phyloP scores from a whole-genome alignment of 306 rosid species.

The Aeschynomene evenia region DNA sequence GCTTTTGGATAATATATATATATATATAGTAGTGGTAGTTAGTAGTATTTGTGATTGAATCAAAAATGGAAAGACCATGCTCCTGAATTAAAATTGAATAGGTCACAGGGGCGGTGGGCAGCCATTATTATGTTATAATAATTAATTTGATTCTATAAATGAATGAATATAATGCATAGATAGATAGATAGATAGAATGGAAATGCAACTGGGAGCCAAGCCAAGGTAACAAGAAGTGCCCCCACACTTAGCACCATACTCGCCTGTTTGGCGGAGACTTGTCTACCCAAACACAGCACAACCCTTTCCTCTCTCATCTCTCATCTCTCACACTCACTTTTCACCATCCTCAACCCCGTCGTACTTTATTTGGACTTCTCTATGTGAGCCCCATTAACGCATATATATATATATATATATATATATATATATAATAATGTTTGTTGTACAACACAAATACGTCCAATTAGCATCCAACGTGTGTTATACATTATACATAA shows the following conservation, averaged over 20 bases:
- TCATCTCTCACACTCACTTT: conserved; percentile 23
- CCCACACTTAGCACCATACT: conserved; percentile 32
- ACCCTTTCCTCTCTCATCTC: not conserved
- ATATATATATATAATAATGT: too few species aligned
- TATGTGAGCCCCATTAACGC: conserved; percentile 11
- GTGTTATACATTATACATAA: too few species aligned
- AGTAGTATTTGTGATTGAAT: too few species aligned
- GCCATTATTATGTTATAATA: too few species aligned
- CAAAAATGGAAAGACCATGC: not conserved
- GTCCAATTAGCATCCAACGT: too few species aligned
- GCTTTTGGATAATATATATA: too few species aligned
- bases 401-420: too few species aligned
- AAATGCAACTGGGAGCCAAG: conserved; percentile 46
- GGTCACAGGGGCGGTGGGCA: conserved; percentile 38
- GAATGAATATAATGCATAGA: too few species aligned
- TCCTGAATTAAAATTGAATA: not conserved
- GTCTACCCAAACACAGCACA: conserved; percentile 31
- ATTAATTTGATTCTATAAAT: too few species aligned
- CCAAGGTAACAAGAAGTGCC: not conserved
- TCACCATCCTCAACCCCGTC: conserved; percentile 28
- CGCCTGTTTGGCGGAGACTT: conserved; percentile 51
- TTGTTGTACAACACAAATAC: too few species aligned
- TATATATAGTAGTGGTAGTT: too few species aligned
- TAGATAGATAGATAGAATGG: too few species aligned
- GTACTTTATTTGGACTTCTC: conserved; percentile 32